A percentile compares a stretch with the other conserved stretches of the same genome.
phyloP scores from a whole-genome alignment of 352 stramenopile genomes.

The Phytophthora agathidicida region DNA sequence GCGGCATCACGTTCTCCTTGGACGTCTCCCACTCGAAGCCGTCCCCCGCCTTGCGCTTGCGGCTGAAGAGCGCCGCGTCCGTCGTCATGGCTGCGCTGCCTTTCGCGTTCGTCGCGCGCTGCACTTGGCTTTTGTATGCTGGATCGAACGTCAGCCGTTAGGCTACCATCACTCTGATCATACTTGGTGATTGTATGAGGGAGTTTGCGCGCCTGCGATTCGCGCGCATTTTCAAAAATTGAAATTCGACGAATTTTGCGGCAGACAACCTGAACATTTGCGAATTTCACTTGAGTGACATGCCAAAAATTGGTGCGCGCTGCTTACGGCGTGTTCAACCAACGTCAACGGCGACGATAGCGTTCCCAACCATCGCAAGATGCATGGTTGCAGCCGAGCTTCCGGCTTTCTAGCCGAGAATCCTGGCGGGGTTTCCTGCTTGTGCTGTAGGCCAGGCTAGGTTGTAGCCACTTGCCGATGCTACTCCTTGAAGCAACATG shows the following conservation, averaged over 20 bases:
- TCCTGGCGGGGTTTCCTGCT: background rate
- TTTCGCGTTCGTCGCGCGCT: constrained; percentile 36
- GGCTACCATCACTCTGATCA: constrained; percentile 38
- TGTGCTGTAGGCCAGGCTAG: background rate
- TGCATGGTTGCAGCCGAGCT: background rate
- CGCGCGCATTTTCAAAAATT: constrained; percentile 30
- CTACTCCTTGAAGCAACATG: constrained; percentile 19
- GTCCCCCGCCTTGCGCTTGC: constrained; percentile 46
- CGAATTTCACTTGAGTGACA: constrained; percentile 17
- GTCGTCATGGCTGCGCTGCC: constrained; percentile 15
- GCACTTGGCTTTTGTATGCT: constrained; percentile 37
- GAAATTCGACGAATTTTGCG: constrained; percentile 26
- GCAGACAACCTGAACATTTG: no score
- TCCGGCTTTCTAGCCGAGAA: constrained; percentile 12
- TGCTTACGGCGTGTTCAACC: constrained; percentile 26
- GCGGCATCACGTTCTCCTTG: constrained; percentile 90
- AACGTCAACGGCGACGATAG: background rate
- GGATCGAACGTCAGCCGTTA: constrained; percentile 19
- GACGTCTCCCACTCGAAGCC: constrained; percentile 86
- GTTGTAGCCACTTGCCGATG: constrained; percentile 2
- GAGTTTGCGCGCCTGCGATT: background rate
- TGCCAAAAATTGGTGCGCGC: constrained; percentile 1
- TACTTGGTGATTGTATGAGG: constrained; percentile 9
- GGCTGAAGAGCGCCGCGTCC: background rate
- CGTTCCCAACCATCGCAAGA: constrained; percentile 4